Base-by-base conservation (phyloP, 352 stramenopile species). In the Globisporangium paddicum region DNA sequence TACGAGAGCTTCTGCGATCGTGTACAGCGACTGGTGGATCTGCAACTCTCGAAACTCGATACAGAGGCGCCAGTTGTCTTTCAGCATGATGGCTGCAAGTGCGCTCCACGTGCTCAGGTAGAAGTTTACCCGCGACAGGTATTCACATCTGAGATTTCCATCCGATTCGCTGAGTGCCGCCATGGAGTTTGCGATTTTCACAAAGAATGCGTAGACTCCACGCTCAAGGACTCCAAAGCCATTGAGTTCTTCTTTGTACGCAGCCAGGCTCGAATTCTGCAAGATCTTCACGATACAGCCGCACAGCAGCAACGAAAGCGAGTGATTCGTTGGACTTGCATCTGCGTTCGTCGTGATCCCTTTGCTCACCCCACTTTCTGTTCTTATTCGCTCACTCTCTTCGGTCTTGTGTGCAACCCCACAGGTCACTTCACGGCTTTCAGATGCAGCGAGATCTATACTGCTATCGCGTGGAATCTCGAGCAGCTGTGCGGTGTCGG, bases 261-360 rank as follows among this genome's bases (percentile, higher is more conserved):
- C 68, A 2, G 54, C 28, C 4, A 73, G 32, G 19, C 60, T 69
- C 7, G 74, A 61, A 48, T 72, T 72, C 26, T 79, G 66, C 9
- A 91, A 41, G 40, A 91, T 79, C 38, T 82, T 86, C n/a, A 75
- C 70, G 30, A 93, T 68, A 38, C 77, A 89, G 25, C 75, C 64
- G 30, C 79, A 87, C 21, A 89, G 54, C 28, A 86, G 59, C 4
- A 67, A 35, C n/a, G 80, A 73, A 8, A 69, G 64, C 19, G 50
- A 66, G 61, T 58, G 11, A 32, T 28, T 42, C 7, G 9, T 25
- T 2, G 42, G 9, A 14, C 28, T n/a, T 19, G 9, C 28, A 0
- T 21, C 2, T 3, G 47, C n/a, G n/a, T 30, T 25, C 19, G 44
- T 9, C 13, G 50, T 23, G 13, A 21, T 6, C 28, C 34, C 11